Percentiles rank a stretch among this genome's conserved stretches.
Evolutionary conservation across 108 stramenopile species (phyloP).

Genomic region (Schizochytrium sp.): DNA sequence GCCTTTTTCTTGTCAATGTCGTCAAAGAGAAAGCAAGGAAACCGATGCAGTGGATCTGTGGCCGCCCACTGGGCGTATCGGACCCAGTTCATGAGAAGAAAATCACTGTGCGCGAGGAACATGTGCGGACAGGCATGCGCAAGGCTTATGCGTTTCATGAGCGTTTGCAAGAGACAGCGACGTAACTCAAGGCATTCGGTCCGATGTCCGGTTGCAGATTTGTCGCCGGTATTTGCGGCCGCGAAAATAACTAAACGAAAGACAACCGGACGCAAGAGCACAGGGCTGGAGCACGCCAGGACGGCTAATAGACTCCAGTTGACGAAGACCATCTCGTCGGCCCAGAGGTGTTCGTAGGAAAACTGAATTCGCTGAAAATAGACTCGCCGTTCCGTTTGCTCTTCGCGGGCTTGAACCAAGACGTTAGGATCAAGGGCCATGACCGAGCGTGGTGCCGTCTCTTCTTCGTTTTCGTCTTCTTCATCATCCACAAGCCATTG

Average conservation of each 20-base stretch:
- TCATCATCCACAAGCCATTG: background rate
- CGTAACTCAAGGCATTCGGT: background rate
- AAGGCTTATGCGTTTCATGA: background rate
- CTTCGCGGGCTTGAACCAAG: too few relatives aligned
- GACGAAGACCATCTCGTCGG: background rate
- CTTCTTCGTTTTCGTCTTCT: background rate
- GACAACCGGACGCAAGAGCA: background rate
- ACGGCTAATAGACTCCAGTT: background rate
- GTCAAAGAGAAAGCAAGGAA: background rate
- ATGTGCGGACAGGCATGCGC: background rate
- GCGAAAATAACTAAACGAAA: background rate
- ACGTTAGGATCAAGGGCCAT: too few relatives aligned
- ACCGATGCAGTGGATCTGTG: background rate
- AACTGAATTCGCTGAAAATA: too few relatives aligned
- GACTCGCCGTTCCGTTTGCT: too few relatives aligned
- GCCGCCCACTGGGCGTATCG: background rate
- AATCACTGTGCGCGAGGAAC: background rate
- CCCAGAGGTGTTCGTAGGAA: background rate
- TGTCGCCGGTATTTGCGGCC: background rate
- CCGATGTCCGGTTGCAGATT: background rate
- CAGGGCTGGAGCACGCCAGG: background rate
- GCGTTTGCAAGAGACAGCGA: background rate
- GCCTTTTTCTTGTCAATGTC: background rate
- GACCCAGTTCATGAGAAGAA: background rate
- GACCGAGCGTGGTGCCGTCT: background rate